Evolutionary conservation across 139 green algal species (phyloP), one percentile per base, ranked within the genome.

Genomic region (Haematococcus lacustris): DNA sequence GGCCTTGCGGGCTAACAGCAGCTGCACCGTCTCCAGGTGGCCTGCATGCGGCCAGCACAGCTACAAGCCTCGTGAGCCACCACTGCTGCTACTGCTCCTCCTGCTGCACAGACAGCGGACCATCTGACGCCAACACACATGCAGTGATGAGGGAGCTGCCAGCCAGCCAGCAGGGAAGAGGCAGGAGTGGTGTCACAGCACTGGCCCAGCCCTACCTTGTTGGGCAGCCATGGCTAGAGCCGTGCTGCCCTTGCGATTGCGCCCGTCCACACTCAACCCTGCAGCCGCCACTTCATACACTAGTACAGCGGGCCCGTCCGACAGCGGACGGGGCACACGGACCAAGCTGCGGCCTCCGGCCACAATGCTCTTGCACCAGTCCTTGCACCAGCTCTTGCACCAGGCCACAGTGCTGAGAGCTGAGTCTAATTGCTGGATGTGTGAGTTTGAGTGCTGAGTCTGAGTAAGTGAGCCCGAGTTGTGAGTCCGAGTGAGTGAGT

Each of bases 221-320:
- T 83, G 64, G 0, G 85, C 80, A 5, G 89, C 88, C 33, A 94
- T 76, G 38, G 86, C 78, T 25, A 95, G 83, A 0, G 88, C 69
- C 13, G 77, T 91, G 41, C 78, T 74, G 25, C 89, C 90, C 64
- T 92, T 93, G 38, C 85, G 79, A 0, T 66, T 91, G 60, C 89
- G 90, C 39, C 76, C 74, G 75, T 93, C 90, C 7, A 94, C 86
- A 2, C 78, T n/a, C n/a, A n/a, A n/a, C n/a, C n/a, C n/a, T n/a
- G n/a, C n/a, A n/a, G n/a, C n/a, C n/a, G n/a, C n/a, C n/a, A n/a
- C n/a, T n/a, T n/a, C n/a, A n/a, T n/a, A n/a, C n/a, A n/a, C n/a
- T n/a, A n/a, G n/a, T n/a, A n/a, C n/a, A n/a, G n/a, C n/a, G n/a
- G n/a, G n/a, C n/a, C n/a, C n/a, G n/a, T n/a, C n/a, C n/a, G n/a